These are phyloP conservation scores for Rutstroemia sydowiana DNA, from an alignment of 2,329 filamentous ascomycete genomes.

Conservation along the genomic window DNA sequence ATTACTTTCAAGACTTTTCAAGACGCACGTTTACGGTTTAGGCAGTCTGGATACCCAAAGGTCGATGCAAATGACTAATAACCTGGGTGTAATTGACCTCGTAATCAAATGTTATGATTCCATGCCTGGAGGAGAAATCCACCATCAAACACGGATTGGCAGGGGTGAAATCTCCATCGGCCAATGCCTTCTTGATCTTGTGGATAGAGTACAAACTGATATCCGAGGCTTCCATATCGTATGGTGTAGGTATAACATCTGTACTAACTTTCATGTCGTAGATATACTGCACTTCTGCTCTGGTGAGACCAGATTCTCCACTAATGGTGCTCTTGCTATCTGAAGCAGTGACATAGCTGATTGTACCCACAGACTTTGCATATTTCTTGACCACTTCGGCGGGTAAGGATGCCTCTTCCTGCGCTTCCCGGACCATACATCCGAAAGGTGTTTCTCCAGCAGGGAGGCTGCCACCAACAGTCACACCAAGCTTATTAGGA, in stretches of 20 bases:
- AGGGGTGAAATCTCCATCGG: too few species aligned
- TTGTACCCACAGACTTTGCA: conserved; percentile 46
- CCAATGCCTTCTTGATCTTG: too few species aligned
- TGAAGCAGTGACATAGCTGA: conserved; percentile 56
- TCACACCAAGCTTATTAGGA: conserved; percentile 68
- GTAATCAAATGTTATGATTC: too few species aligned
- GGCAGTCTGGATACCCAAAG: too few species aligned
- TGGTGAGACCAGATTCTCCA: conserved; percentile 44
- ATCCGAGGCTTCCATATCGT: conserved; percentile 38
- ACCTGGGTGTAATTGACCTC: too few species aligned
- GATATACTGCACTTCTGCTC: conserved; percentile 65
- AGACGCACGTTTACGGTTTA: too few species aligned
- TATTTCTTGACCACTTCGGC: conserved; percentile 46
- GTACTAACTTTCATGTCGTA: conserved; percentile 63
- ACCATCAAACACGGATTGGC: too few species aligned
- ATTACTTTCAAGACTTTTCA: too few species aligned
- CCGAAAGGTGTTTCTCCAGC: conserved; percentile 57
- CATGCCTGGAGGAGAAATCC: too few species aligned
- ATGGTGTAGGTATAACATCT: conserved; percentile 54
- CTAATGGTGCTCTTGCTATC: conserved; percentile 48
- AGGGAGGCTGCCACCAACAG: conserved; percentile 69
- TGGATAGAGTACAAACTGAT: too few species aligned
- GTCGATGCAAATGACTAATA: too few species aligned
- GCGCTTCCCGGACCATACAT: conserved; percentile 62
- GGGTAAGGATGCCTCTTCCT: conserved; percentile 64